phyloP scores from a whole-genome alignment of 2,329 filamentous ascomycete species.

The Achaetomium macrosporum region DNA sequence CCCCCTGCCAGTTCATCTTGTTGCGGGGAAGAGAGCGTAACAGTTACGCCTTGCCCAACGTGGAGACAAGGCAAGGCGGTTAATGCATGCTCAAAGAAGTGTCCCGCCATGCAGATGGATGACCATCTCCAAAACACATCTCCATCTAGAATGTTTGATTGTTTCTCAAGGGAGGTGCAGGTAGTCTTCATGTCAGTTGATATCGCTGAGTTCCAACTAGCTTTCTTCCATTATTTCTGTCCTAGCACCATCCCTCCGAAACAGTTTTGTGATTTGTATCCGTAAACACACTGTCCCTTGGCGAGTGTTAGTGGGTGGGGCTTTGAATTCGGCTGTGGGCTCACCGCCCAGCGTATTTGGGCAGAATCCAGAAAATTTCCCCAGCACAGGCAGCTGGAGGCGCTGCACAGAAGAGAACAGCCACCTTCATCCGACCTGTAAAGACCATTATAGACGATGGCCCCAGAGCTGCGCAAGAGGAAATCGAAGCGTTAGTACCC shows the following conservation, averaged over 20 bases:
- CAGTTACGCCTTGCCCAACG: conserved; percentile 6
- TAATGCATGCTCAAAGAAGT: background rate
- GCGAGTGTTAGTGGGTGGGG: background rate
- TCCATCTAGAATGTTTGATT: no score
- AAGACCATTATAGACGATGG: conserved; percentile 22
- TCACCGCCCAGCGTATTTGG: conserved; percentile 17
- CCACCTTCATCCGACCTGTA: background rate
- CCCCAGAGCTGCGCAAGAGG: conserved; percentile 24
- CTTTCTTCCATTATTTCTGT: no score
- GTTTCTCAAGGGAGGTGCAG: no score
- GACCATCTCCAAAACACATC: no score
- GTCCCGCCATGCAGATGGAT: background rate
- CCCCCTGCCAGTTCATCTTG: conserved; percentile 9
- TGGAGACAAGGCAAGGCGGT: conserved; percentile 2
- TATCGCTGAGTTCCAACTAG: no score
- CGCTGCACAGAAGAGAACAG: background rate
- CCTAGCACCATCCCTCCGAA: no score
- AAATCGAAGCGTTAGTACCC: conserved; percentile 25
- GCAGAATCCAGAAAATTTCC: conserved; percentile 26
- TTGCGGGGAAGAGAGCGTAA: background rate
- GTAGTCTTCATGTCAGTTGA: no score
- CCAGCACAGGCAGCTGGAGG: background rate
- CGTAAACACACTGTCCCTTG: background rate
- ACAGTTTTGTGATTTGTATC: no score
- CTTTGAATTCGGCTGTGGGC: background rate